phyloP scores from a whole-genome alignment of 495 filamentous ascomycete species.

The Aspergillus baeticus region DNA sequence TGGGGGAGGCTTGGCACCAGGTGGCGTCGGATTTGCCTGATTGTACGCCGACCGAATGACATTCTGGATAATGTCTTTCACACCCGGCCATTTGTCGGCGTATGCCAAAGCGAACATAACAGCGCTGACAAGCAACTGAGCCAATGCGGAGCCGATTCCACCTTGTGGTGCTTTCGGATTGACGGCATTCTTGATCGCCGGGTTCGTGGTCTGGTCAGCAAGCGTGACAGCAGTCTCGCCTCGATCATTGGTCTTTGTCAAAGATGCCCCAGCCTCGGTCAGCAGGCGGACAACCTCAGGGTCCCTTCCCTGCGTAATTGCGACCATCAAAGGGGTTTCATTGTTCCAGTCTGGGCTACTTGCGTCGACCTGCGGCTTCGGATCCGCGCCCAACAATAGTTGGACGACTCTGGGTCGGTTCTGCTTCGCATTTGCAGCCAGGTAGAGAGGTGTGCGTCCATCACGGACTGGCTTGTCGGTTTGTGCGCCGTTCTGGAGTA shows the following conservation, averaged over 20 bases:
- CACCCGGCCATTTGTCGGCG: not conserved
- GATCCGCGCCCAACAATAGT: not conserved
- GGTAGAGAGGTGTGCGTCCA: slow-evolving; percentile 2
- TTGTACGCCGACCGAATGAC: not conserved
- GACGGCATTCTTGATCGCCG: not conserved
- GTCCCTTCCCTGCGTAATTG: not conserved
- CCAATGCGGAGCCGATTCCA: not conserved
- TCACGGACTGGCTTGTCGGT: not conserved
- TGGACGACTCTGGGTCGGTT: not conserved
- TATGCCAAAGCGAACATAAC: not conserved
- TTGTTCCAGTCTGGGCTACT: not conserved
- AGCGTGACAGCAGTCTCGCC: not conserved
- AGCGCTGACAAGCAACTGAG: slow-evolving; percentile 1
- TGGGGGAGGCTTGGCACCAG: not conserved
- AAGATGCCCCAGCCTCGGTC: not conserved
- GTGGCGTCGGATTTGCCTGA: not conserved
- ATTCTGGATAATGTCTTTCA: not conserved
- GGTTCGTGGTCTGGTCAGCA: not conserved
- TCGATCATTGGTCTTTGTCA: not conserved
- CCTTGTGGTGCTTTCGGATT: not conserved
- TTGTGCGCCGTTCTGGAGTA: not conserved
- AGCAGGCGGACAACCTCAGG: not conserved
- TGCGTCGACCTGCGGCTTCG: not conserved
- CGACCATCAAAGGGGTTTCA: slow-evolving; percentile 2
- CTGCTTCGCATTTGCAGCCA: not conserved